A percentile compares a stretch with the other conserved stretches of the same genome.
Conservation (phyloP, 352 stramenopile species). For the Phytophthora ohioensis region DNA sequence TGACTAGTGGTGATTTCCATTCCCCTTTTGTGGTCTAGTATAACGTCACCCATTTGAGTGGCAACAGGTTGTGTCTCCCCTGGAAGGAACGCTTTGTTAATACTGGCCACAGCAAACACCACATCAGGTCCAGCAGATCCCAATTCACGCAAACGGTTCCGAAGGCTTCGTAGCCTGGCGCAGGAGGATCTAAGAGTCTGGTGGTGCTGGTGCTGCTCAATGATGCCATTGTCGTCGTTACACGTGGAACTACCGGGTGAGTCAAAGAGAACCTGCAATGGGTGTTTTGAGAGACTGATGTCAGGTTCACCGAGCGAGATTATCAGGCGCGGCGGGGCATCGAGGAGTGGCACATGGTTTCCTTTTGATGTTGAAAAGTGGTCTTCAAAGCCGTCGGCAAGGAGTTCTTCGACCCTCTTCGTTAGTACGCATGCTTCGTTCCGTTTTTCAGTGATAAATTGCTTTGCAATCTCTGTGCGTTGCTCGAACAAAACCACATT, state of each 20-base stretch:
- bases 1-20: not conserved
- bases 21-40: not conserved
- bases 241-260: not conserved
- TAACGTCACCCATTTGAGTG: not conserved
- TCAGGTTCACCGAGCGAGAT: slow-evolving; percentile 1
- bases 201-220: not conserved
- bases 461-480: not conserved
- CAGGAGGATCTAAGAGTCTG: not conserved
- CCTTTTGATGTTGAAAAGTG: not conserved
- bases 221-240: not conserved
- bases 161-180: not conserved
- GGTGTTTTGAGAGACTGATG: not conserved
- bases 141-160: not conserved
- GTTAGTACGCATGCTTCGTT: not conserved
- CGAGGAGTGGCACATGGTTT: not conserved
- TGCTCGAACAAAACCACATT: not conserved
- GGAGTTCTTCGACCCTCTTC: not conserved
- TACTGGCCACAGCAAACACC: not conserved
- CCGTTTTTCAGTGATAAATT: slow-evolving; percentile 1
- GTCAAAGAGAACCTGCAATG: not conserved
- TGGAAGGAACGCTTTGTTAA: not conserved
- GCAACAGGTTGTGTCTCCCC: not conserved
- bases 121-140: not conserved
- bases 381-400: not conserved
- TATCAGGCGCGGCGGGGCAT: not conserved